Evolutionary conservation across 306 rosid genomes (phyloP).

Genomic region (Dicorynia guianensis): DNA sequence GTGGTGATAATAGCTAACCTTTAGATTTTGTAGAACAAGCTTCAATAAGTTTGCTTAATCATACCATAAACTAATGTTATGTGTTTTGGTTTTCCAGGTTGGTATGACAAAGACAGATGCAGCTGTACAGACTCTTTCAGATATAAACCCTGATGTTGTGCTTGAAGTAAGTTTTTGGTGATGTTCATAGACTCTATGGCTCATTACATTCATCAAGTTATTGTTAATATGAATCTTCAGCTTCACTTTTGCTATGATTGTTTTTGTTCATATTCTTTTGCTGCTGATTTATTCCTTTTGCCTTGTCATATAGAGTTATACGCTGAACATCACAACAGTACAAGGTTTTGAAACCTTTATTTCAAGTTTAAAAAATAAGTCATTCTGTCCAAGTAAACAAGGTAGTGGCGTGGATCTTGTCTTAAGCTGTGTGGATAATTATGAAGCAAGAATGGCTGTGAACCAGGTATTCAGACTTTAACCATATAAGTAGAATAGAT

Average conservation of each 20-base stretch:
- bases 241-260: background rate
- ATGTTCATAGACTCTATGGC: conserved; percentile 14
- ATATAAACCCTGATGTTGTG: conserved; percentile 94
- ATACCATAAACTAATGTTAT: conserved; percentile 25
- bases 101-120: conserved; percentile 99
- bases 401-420: conserved; percentile 92
- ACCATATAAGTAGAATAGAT: background rate
- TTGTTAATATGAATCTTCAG: conserved; percentile 17
- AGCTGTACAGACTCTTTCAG: conserved; percentile 90
- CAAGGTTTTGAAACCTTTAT: conserved; percentile 87
- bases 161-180: conserved; percentile 67
- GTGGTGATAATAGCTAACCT: conserved; percentile 27
- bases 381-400: conserved; percentile 72
- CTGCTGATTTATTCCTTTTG: conserved; percentile 44
- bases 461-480: conserved; percentile 72
- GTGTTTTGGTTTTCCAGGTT: conserved; percentile 57
- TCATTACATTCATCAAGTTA: conserved; percentile 11
- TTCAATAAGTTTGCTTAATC: conserved; percentile 33
- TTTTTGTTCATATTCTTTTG: background rate
- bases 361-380: conserved; percentile 81
- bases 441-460: conserved; percentile 99
- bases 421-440: conserved; percentile 96
- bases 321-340: conserved; percentile 90
- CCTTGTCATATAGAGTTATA: conserved; percentile 73
- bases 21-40: background rate